Conservation (phyloP, 768 basidiomycete genomes). For the Kondoa subrosea region DNA sequence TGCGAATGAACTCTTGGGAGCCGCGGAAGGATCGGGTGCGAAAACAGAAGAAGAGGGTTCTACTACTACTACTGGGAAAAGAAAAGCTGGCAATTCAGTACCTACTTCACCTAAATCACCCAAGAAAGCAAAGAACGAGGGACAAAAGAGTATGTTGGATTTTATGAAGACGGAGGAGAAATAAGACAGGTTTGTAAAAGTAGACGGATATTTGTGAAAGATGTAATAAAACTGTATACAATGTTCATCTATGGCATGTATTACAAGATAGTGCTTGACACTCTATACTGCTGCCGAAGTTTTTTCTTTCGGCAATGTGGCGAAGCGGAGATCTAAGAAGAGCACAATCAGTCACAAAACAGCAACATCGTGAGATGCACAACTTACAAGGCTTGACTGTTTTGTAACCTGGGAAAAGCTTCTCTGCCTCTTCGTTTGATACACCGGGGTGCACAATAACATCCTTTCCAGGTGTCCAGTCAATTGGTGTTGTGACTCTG, state of each 20-base stretch:
- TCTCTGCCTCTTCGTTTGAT: conserved; percentile 70
- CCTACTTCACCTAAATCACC: background rate
- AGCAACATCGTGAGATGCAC: conserved; percentile 9
- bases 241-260: no score
- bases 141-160: conserved; percentile 2
- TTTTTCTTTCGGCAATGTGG: background rate
- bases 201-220: no score
- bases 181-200: no score
- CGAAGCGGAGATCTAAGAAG: background rate
- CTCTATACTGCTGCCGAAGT: no score
- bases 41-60: no score
- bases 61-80: no score
- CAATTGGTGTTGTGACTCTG: conserved; percentile 34
- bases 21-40: background rate
- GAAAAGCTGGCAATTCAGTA: background rate
- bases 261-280: conserved; percentile 8
- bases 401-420: conserved; percentile 67
- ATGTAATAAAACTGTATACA: no score
- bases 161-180: background rate
- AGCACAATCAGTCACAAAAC: conserved; percentile 18
- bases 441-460: conserved; percentile 70
- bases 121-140: background rate
- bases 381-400: conserved; percentile 42
- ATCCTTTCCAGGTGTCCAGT: conserved; percentile 80
- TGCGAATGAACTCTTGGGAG: conserved; percentile 17